Base-by-base conservation (phyloP, 768 basidiomycete genomes). In the Serpula lacrymans region DNA sequence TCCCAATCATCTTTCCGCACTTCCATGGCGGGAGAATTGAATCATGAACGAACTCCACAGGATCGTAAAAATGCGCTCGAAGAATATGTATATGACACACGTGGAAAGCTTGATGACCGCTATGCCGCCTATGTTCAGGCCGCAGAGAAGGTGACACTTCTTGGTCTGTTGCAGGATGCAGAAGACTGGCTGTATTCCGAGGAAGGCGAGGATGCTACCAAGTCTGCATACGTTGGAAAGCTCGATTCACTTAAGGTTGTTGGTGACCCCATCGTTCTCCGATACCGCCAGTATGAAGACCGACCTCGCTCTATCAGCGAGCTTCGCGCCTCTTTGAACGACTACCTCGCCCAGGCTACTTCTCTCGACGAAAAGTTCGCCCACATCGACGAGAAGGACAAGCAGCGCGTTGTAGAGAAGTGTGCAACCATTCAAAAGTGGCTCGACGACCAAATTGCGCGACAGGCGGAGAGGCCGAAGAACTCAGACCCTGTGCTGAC, bases 171-270 rank as follows among this genome's bases (percentile, higher is more conserved):
- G 23, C 70, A 75, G 42, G 83, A 83, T 48, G 82, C 91, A 5
- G 94, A 98, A 62, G 89, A 95, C 59, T 99, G 95, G 95, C 75
- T 99, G 22, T 98, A 98, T 80, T 78, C 82, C 26, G 94, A 97
- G 47, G 96, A 97, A 53, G 79, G 94, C 52, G 95, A 97, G 67
- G 93, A 97, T 43, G 89, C 95, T 26, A 79, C 78, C 57, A 99
- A 98, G 68, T 95, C 91, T 0, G 88, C 85, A n/a, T 98, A 99
- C 66, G 83, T 91, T 52, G 49, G 72, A 24, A 83, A 85, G 40
- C 80, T 97, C 45, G 88, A 93, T 48, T 69, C 72, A 3, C 82
- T 96, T 62, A 91, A 94, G 65, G 76, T 66, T 32, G 72, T 93
- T 49, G 93, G 93, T 21, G 89, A 92, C 71, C 88, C 88, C 34